Evolutionary conservation across 2,329 filamentous ascomycete species (phyloP).

Genomic region (Raffaelea arxii): DNA sequence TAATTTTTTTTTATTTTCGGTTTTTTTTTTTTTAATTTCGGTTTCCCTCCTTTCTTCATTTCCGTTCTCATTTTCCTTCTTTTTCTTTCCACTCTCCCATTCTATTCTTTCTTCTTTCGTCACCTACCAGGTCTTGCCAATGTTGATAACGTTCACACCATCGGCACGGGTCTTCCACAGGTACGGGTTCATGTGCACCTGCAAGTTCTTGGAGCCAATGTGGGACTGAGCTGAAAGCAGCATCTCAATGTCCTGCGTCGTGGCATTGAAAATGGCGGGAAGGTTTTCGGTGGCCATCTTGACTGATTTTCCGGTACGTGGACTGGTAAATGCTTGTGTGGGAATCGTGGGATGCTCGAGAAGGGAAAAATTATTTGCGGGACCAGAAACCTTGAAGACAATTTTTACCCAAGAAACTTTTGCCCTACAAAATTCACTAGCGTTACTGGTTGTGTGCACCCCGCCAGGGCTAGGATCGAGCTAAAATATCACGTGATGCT

Average conservation of each 20-base stretch:
- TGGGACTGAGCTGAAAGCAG: constrained; percentile 95
- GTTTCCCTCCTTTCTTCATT: too few relatives aligned
- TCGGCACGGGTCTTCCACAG: constrained; percentile 99
- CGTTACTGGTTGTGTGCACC: constrained; percentile 8
- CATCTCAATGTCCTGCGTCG: constrained; percentile 98
- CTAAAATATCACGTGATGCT: constrained; percentile 8
- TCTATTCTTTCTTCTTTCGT: neutral
- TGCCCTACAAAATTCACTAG: constrained; percentile 5
- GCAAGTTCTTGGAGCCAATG: constrained; percentile 97
- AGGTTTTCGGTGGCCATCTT: constrained; percentile 95
- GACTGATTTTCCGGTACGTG: constrained; percentile 39
- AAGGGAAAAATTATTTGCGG: constrained; percentile 16
- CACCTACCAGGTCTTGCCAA: constrained; percentile 97
- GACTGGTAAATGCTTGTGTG: constrained; percentile 1
- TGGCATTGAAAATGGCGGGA: constrained; percentile 92
- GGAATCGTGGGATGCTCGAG: constrained; percentile 2
- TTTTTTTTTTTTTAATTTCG: neutral
- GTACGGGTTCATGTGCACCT: constrained; percentile 89
- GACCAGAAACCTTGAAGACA: too few relatives aligned
- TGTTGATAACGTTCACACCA: constrained; percentile 98
- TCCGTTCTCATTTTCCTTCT: too few relatives aligned
- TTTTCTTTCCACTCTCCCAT: too few relatives aligned
- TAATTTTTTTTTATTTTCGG: neutral
- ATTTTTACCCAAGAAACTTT: too few relatives aligned
- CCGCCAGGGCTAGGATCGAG: constrained; percentile 6